phyloP scores from a whole-genome alignment of 2,329 filamentous ascomycete genomes.

The Paracorniculantispora psalliotae region DNA sequence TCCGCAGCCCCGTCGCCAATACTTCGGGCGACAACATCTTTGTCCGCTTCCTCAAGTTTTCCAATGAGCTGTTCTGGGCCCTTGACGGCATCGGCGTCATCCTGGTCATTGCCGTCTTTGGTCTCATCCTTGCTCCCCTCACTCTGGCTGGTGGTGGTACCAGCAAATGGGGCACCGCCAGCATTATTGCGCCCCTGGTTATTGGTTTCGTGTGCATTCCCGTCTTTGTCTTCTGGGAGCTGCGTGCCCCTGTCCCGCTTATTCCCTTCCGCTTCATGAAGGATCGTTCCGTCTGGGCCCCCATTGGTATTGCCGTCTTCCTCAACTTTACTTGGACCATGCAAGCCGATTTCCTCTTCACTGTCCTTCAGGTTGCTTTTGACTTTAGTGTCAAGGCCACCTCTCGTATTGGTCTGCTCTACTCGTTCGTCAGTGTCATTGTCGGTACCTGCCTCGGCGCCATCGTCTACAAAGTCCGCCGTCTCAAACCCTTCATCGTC shows the following conservation, averaged over 20 bases:
- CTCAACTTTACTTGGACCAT: constrained; percentile 58
- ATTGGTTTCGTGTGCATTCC: constrained; percentile 44
- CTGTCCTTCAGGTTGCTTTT: constrained; percentile 57
- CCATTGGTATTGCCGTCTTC: constrained; percentile 53
- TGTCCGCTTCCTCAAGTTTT: constrained; percentile 17
- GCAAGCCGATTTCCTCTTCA: constrained; percentile 61
- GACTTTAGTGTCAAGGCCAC: constrained; percentile 52
- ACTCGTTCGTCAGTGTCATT: constrained; percentile 53
- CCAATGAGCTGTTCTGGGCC: constrained; percentile 41
- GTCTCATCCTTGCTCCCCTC: constrained; percentile 40
- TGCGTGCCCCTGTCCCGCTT: constrained; percentile 47
- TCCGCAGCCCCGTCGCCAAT: constrained; percentile 23
- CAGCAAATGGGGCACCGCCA: constrained; percentile 32
- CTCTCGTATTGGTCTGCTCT: constrained; percentile 56
- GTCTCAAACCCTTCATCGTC: constrained; percentile 60
- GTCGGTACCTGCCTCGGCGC: constrained; percentile 52
- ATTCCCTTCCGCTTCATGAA: constrained; percentile 57
- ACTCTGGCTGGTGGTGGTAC: constrained; percentile 41
- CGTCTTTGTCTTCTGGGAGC: constrained; percentile 45
- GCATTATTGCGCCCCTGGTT: constrained; percentile 41
- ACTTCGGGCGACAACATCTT: neutral
- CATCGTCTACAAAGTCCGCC: constrained; percentile 52
- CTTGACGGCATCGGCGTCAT: constrained; percentile 42
- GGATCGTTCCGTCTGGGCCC: constrained; percentile 60
- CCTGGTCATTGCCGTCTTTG: constrained; percentile 41